Conservation (phyloP, 169 alveolate species). For the Eimeria acervulina region DNA sequence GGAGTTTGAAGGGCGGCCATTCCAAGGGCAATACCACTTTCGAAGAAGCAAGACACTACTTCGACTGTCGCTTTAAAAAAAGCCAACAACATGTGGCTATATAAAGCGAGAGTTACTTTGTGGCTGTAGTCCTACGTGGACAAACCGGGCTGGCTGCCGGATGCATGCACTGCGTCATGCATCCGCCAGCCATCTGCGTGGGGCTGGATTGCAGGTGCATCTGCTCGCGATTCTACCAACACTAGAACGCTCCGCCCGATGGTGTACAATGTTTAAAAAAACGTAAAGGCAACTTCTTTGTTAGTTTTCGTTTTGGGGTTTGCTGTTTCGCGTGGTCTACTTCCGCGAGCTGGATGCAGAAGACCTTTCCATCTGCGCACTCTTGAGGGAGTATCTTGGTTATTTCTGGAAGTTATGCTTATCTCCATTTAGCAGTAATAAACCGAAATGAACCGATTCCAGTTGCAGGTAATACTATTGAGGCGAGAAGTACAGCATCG, state of each 20-base stretch:
- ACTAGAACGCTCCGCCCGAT: no score
- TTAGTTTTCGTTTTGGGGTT: not conserved
- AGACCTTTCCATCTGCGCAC: not conserved
- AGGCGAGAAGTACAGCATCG: not conserved
- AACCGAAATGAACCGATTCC: not conserved
- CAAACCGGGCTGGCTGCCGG: conserved; percentile 22
- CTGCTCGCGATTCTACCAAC: not conserved
- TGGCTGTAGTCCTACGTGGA: not conserved
- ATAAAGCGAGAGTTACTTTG: not conserved
- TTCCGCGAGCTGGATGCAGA: not conserved
- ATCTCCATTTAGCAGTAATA: not conserved
- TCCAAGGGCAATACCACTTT: not conserved
- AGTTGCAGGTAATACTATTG: not conserved
- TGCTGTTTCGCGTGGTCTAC: not conserved
- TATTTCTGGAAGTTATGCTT: not conserved
- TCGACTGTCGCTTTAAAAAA: not conserved
- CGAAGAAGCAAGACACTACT: not conserved
- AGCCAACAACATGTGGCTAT: not conserved
- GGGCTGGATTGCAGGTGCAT: conserved; percentile 57
- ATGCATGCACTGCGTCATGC: conserved; percentile 40
- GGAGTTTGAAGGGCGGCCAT: not conserved
- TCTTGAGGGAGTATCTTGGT: not conserved
- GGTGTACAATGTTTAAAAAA: no score
- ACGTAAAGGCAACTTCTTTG: no score
- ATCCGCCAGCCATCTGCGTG: no score